phyloP scores from a whole-genome alignment of 257 asterid species.

The Cordia subcordata region DNA sequence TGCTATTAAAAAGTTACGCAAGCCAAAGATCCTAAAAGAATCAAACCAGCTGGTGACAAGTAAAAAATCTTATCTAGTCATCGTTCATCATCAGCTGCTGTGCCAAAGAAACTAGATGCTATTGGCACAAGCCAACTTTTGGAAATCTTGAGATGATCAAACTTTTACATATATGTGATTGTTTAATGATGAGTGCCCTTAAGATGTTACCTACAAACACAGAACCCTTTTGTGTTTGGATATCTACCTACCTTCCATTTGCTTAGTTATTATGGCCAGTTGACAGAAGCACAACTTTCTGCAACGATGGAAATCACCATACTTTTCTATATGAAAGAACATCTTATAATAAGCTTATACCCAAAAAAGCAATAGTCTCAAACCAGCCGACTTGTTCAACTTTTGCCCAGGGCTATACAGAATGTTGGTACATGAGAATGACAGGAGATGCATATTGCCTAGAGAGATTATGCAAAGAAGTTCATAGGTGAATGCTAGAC shows the following conservation, averaged over 20 bases:
- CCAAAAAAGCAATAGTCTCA: no score
- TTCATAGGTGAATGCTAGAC: neutral
- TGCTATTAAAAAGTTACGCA: neutral
- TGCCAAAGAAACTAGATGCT: neutral
- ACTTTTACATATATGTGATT: neutral
- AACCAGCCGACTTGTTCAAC: neutral
- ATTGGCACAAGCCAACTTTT: neutral
- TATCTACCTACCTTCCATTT: neutral
- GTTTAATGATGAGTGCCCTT: neutral
- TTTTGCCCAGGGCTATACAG: no score
- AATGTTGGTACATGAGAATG: no score
- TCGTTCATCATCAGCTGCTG: neutral
- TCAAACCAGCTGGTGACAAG: neutral
- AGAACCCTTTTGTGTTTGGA: neutral
- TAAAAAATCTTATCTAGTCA: neutral
- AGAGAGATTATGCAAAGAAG: neutral
- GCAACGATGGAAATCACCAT: neutral
- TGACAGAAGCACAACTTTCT: neutral
- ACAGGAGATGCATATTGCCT: no score
- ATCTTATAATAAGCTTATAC: no score
- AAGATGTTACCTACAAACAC: neutral
- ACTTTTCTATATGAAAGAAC: no score
- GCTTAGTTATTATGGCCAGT: no score
- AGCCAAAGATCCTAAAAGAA: neutral
- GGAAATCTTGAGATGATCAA: neutral